Evolutionary conservation across 2,329 filamentous ascomycete genomes (phyloP).

Genomic region (Torrubiella hemipterigena): DNA sequence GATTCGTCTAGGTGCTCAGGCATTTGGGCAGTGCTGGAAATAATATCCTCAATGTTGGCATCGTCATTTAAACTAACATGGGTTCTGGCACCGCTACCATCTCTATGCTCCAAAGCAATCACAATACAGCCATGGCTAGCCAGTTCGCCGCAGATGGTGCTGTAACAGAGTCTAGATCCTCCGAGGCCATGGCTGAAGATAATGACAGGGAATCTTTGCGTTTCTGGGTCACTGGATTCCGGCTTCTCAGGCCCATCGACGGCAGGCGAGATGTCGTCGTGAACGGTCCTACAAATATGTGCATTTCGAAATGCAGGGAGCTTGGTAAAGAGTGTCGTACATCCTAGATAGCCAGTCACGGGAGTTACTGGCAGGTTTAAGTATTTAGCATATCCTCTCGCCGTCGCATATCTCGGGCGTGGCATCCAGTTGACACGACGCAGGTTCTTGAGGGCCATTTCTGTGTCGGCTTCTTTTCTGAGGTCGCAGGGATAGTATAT

Average conservation of each 20-base stretch:
- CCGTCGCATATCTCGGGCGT: constrained; percentile 40
- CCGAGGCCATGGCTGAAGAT: constrained; percentile 57
- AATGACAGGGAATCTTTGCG: constrained; percentile 45
- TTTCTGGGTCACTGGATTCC: constrained; percentile 8
- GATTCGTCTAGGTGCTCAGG: constrained; percentile 10
- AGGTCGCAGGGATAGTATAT: constrained; percentile 52
- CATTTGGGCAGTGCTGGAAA: constrained; percentile 15
- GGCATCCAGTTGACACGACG: constrained; percentile 51
- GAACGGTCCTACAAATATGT: constrained; percentile 27
- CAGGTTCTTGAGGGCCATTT: constrained; percentile 25
- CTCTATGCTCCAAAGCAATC: constrained; percentile 51
- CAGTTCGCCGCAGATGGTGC: constrained; percentile 51
- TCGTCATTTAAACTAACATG: constrained; percentile 43
- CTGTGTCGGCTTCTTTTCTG: constrained; percentile 8
- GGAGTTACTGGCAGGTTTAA: constrained; percentile 36
- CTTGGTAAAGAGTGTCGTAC: constrained; percentile 52
- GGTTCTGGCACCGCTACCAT: constrained; percentile 49
- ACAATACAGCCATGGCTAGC: constrained; percentile 56
- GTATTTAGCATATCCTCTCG: constrained; percentile 51
- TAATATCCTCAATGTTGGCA: constrained; percentile 19
- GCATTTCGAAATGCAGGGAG: constrained; percentile 52
- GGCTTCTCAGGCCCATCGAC: not conserved
- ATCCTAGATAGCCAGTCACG: constrained; percentile 39
- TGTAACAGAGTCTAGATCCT: constrained; percentile 50
- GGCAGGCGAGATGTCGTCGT: not conserved